Evolutionary conservation across 2,329 filamentous ascomycete species (phyloP).

Genomic region (Neonectria punicea): DNA sequence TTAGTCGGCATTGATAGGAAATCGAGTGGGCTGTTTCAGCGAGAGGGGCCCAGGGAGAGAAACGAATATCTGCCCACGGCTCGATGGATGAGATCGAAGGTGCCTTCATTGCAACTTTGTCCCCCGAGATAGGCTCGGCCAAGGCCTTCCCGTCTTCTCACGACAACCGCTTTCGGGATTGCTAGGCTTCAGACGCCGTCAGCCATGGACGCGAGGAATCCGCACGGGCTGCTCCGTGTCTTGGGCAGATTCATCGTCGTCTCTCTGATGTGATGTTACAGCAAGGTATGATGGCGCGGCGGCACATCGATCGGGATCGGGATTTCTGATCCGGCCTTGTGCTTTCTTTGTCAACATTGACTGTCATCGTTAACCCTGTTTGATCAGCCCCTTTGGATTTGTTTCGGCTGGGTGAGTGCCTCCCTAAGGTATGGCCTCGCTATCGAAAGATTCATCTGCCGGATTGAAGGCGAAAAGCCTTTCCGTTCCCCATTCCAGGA

Average conservation of each 20-base stretch:
- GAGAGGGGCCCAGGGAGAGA: conserved; percentile 16
- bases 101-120: conserved; percentile 1
- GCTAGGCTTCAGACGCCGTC: background rate
- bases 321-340: background rate
- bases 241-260: background rate
- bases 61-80: conserved; percentile 10
- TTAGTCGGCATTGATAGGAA: conserved; percentile 18
- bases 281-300: conserved; percentile 2
- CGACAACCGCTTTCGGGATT: conserved; percentile 8
- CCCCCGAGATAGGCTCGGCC: background rate
- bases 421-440: conserved; percentile 1
- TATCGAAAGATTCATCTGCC: conserved; percentile 26
- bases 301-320: conserved; percentile 5
- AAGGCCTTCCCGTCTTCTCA: conserved; percentile 1
- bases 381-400: conserved; percentile 6
- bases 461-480: conserved; percentile 17
- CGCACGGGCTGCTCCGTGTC: conserved; percentile 9
- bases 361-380: conserved; percentile 5
- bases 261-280: background rate
- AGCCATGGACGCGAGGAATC: conserved; percentile 11
- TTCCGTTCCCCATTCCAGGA: conserved; percentile 28
- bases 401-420: conserved; percentile 13
- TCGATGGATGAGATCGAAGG: conserved; percentile 10
- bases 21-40: conserved; percentile 30
- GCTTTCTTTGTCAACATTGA: background rate